Conservation (phyloP, 495 filamentous ascomycete genomes). For the Talaromyces wortmannii region DNA sequence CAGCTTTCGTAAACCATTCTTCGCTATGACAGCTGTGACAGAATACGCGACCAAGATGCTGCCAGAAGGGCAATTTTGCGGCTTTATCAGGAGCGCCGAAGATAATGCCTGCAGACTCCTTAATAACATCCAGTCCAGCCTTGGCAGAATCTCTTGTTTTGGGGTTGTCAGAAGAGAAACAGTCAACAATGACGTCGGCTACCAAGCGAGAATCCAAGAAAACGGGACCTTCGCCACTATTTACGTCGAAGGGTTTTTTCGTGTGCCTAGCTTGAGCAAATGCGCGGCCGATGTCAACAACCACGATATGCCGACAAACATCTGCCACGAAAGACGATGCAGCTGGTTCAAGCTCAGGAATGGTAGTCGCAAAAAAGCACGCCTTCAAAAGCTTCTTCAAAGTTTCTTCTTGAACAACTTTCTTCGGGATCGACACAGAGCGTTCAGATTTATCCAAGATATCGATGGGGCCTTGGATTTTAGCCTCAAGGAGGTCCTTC, state of each 20-base stretch:
- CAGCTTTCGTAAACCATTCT: constrained; percentile 95
- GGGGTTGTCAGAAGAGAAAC: constrained; percentile 71
- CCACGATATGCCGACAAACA: constrained; percentile 79
- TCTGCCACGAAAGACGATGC: constrained; percentile 69
- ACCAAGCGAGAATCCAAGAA: constrained; percentile 79
- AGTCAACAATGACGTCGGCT: constrained; percentile 82
- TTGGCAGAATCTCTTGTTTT: constrained; percentile 82
- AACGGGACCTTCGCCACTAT: constrained; percentile 78
- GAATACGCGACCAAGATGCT: constrained; percentile 70
- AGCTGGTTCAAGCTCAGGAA: constrained; percentile 69
- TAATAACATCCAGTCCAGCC: constrained; percentile 64
- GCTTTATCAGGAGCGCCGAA: constrained; percentile 69
- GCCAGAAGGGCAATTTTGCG: constrained; percentile 72
- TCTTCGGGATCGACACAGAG: constrained; percentile 78
- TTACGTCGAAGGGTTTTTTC: constrained; percentile 70
- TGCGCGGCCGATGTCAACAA: constrained; percentile 82
- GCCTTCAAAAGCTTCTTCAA: constrained; percentile 85
- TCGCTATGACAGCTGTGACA: constrained; percentile 93
- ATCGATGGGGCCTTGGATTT: constrained; percentile 54
- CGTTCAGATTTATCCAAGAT: constrained; percentile 62
- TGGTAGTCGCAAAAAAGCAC: constrained; percentile 74
- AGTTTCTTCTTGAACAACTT: constrained; percentile 68
- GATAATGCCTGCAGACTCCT: constrained; percentile 69
- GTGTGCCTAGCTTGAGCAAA: constrained; percentile 68
- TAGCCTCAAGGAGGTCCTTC: constrained; percentile 69